Evolutionary conservation across 768 basidiomycete genomes (phyloP), one percentile per base, ranked within the genome.

Genomic region (Rubroboletus pulcherrimus): DNA sequence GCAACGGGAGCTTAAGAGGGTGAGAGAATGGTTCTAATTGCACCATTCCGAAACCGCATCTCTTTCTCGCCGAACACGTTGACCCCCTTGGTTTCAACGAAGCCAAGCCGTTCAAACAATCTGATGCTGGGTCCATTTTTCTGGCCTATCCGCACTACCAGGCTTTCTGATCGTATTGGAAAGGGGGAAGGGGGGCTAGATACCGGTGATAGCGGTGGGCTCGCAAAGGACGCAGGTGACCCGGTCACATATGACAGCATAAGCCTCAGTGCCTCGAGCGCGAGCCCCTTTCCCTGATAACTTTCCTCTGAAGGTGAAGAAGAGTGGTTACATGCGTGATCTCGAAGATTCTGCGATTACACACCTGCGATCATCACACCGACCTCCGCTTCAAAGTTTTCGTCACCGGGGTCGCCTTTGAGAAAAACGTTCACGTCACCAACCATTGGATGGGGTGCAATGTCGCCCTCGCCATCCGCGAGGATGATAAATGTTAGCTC

Each of bases 391-490:
- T 93, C 86, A 53, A 82, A 80, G 34, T 73, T 76, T 24, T 77
- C 72, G 7, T 73, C 71, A 1, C 69, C 66, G 21, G 70, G 69
- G 17, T 67, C 60, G 44, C 85, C 84, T 44, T 87, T 87, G 41
- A 96, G 72, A 69, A 97, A 97, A 29, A 97, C 72, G 69, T 97
- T 97, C 35, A 93, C 93, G 67, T 98, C 95, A 33, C 95, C 95
- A 19, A 95, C 74, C 93, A 96, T 94, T 10, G 78, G 81, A 56
- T 77, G 65, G 66, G 71, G 63, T 75, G 71, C 63, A 55, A 59
- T 54, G 11, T 62, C 55, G 1, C 68, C 66, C 19, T 57, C 60
- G 8, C 67, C 56, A 7, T 72, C 63, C 34, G 81, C 81, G 43
- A 94, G 83, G 46, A 98, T 74, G 72, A 98, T 96, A 69, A 96